Base-by-base conservation (phyloP, 306 rosid genomes). In the Macrotyloma uniflorum region DNA sequence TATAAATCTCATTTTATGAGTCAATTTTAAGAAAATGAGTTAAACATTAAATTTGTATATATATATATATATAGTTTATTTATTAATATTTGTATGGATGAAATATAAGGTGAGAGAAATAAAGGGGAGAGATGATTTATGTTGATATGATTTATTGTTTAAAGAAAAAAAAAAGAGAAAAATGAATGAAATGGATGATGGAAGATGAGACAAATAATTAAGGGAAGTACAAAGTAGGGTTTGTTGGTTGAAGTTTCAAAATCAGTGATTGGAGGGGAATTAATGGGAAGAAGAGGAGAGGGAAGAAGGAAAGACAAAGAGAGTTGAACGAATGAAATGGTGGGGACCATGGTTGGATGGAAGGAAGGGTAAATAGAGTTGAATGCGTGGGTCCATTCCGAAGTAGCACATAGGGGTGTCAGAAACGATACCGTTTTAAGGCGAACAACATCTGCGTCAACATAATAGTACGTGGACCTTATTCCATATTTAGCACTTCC, bases 401-500 rank as follows among this genome's bases (percentile, higher is more conserved):
- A 32, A 28, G 13, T 4, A 22, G 82, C 69, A 57, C 84, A 67
- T 46, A 53, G 70, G 20, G 35, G 35, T 79, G 91, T 69, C 86
- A 84, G 90, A 86, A 71, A 75, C 4, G 5, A 32, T 85, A 19
- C 88, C 74, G 24, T 47, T 71, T 87, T 64, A 19, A 78, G 91
- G 79, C 69, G 79, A 82, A 79, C 95, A 93, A 28, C 3, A 32
- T 91, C 97, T 72, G 45, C 85, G 80, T 89, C 92, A 85, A 74
- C 62, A 11, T 75, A 51, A 84, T 86, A 70, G 74, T 79, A 85
- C 81, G 88, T 75, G 86, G 91, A 74, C 85, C 85, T 83, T 40
- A 43, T 88, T 82, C 93, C 75, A 20, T n/a, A 58, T 82, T 70
- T 51, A 79, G 91, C 26, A 87, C 8, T 42, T 42, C 55, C 67